Conservation (phyloP, 371 early-diverging fungal species). For the Coemansia sp. region DNA sequence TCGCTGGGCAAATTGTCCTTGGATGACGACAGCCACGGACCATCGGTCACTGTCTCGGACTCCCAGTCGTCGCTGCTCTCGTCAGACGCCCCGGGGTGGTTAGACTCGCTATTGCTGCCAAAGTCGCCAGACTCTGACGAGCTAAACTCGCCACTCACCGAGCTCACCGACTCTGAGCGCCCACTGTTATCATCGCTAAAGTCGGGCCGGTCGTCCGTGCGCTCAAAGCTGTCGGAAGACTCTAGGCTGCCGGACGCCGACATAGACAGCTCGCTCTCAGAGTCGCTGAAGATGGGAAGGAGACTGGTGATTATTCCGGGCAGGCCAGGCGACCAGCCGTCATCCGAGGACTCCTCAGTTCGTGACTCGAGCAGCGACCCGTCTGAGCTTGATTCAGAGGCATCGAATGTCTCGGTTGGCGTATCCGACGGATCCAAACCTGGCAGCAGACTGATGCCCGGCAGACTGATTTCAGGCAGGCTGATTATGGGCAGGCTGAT, state of each 20-base stretch:
- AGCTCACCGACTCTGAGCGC: not conserved
- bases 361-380: conserved; percentile 1
- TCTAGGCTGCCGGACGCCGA: too few relatives aligned
- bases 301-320: not conserved
- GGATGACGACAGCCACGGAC: not conserved
- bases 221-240: not conserved
- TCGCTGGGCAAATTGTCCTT: conserved; percentile 1
- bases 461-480: not conserved
- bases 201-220: not conserved
- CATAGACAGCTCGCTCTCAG: not conserved
- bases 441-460: not conserved
- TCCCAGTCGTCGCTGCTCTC: conserved; percentile 3
- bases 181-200: not conserved
- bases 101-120: not conserved
- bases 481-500: not conserved
- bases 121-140: not conserved
- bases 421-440: not conserved
- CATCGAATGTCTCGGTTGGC: not conserved
- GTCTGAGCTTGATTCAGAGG: not conserved
- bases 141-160: too few relatives aligned
- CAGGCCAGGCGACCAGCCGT: not conserved
- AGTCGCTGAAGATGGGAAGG: not conserved
- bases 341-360: conserved; percentile 3
- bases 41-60: conserved; percentile 5
- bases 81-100: not conserved